Evolutionary conservation across 2,329 filamentous ascomycete species (phyloP).

Genomic region (Colletotrichum abscissum): DNA sequence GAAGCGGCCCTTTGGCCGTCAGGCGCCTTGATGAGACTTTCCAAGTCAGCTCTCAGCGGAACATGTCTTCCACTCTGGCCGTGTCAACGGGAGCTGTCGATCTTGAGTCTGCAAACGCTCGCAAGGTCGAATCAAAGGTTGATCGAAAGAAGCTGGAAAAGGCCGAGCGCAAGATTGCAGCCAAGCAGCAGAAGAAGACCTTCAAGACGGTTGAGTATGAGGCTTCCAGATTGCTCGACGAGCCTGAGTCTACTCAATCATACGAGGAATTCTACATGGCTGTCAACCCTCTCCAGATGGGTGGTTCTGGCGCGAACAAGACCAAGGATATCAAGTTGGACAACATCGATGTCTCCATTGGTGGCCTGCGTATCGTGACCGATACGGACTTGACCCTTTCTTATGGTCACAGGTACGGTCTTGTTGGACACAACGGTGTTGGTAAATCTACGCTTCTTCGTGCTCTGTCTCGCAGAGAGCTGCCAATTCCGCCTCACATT

Average conservation of each 20-base stretch:
- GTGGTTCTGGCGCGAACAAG: slow-evolving; percentile 79
- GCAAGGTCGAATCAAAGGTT: slow-evolving; percentile 97
- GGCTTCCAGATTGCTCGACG: slow-evolving; percentile 87
- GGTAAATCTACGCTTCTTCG: slow-evolving; percentile 95
- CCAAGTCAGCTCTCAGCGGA: slow-evolving; percentile 92
- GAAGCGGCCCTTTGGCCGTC: slow-evolving; percentile 79
- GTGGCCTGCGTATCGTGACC: slow-evolving; percentile 86
- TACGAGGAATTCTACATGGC: slow-evolving; percentile 99
- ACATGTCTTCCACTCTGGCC: slow-evolving; percentile 95
- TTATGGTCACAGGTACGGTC: slow-evolving; percentile 93
- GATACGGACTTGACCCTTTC: slow-evolving; percentile 92
- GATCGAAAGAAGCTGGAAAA: slow-evolving; percentile 99
- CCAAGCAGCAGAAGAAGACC: slow-evolving; percentile 97
- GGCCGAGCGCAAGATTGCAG: slow-evolving; percentile 95
- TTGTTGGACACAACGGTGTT: slow-evolving; percentile 99
- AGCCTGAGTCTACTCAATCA: slow-evolving; percentile 84
- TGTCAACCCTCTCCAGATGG: slow-evolving; percentile 94
- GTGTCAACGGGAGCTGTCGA: slow-evolving; percentile 88
- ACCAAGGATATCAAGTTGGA: slow-evolving; percentile 99
- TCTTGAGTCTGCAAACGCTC: slow-evolving; percentile 89
- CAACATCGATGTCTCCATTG: slow-evolving; percentile 93
- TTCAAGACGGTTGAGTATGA: slow-evolving; percentile 99
- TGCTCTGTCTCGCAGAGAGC: slow-evolving; percentile 90
- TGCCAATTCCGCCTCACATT: slow-evolving; percentile 95
- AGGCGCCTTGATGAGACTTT: slow-evolving; percentile 93